Percentiles rank a stretch among this genome's conserved stretches.
Conservation (phyloP, 139 green algal genomes). For the Edaphochlamys debaryana region DNA sequence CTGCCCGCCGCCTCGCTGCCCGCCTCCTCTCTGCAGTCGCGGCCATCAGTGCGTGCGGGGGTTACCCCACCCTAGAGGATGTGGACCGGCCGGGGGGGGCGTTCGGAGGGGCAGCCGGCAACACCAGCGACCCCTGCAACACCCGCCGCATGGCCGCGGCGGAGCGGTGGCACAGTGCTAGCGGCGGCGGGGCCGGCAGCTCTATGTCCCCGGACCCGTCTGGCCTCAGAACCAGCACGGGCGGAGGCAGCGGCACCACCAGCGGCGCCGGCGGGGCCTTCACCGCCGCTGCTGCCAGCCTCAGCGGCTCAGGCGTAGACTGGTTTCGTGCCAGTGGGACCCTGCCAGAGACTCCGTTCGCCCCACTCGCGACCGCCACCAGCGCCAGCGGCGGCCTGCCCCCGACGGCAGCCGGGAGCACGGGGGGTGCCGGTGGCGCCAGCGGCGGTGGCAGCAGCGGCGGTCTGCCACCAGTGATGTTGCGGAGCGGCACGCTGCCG, state of each 20-base stretch:
- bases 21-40: too few relatives aligned
- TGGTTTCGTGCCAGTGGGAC: too few relatives aligned
- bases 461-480: too few relatives aligned
- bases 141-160: too few relatives aligned
- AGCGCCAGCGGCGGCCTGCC: too few relatives aligned
- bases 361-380: not conserved
- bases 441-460: not conserved
- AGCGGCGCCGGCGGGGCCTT: not conserved
- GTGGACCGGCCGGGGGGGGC: not conserved
- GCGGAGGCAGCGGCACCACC: not conserved
- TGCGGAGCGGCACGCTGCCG: not conserved
- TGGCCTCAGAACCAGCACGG: too few relatives aligned
- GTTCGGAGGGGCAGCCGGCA: not conserved
- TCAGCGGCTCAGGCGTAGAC: too few relatives aligned
- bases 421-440: not conserved
- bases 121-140: too few relatives aligned
- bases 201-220: not conserved
- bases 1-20: too few relatives aligned
- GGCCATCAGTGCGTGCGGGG: constrained; percentile 38
- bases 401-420: not conserved
- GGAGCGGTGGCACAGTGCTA: not conserved
- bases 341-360: not conserved
- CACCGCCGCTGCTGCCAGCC: too few relatives aligned
- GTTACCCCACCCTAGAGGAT: not conserved
- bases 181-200: not conserved